These are phyloP conservation scores for Jacaranda copaia DNA, from an alignment of 257 asterid species.

Conservation along the genomic window DNA sequence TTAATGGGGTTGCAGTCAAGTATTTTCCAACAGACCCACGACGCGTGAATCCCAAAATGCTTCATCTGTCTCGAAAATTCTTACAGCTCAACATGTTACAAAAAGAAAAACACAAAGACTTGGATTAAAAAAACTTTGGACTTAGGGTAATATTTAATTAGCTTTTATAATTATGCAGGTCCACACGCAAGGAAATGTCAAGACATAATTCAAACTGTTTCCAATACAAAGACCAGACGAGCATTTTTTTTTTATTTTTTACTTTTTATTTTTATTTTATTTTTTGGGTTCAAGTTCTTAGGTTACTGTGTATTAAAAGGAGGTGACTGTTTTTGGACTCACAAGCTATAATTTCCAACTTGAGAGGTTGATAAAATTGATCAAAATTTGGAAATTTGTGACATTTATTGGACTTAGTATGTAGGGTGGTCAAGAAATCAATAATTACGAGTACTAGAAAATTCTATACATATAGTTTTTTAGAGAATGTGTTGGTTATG, in stretches of 20 bases:
- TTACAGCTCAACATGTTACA: neutral
- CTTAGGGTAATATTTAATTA: neutral
- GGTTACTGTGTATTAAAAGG: neutral
- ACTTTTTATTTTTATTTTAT: neutral
- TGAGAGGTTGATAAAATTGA: constrained; percentile 8
- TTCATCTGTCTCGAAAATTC: neutral
- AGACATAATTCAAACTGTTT: constrained; percentile 13
- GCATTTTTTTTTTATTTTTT: neutral
- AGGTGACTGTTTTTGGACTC: neutral
- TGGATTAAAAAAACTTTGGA: neutral
- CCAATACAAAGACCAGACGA: constrained; percentile 19
- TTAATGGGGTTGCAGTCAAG: neutral
- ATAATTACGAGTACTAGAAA: neutral
- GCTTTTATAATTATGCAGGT: neutral
- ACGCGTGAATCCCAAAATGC: neutral
- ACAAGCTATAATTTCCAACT: neutral
- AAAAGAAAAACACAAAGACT: neutral
- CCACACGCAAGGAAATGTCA: constrained; percentile 29
- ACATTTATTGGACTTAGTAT: constrained; percentile 20
- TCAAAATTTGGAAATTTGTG: constrained; percentile 11
- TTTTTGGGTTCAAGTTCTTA: neutral
- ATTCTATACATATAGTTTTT: too few relatives aligned
- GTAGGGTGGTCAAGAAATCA: neutral
- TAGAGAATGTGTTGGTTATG: too few relatives aligned
- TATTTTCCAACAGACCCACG: neutral